Base-by-base conservation (phyloP, 495 filamentous ascomycete species). In the Aspergillus incahuasiensis region DNA sequence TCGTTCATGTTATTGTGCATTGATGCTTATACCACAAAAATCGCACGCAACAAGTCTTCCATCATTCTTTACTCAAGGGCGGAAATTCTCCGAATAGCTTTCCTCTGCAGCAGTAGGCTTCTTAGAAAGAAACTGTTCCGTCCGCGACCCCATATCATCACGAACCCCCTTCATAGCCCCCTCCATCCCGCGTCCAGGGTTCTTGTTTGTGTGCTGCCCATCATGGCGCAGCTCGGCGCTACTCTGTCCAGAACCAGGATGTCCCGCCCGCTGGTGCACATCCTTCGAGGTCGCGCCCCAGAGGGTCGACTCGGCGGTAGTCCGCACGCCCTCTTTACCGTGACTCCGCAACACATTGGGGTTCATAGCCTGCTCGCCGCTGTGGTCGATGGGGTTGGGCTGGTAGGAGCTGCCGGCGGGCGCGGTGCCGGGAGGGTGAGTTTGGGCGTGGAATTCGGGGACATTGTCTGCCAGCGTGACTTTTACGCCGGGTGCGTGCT, bases 401-500 rank as follows among this genome's bases (percentile, higher is more conserved):
- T 69, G 57, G 72, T 82, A 88, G 9, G 86, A 87, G 58, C 72
- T 62, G 56, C 82, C 75, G 1, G 70, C 63, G 0, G 89, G 88
- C 0, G 88, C 89, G 6, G 82, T 83, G 47, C 88, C 88, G 0
- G 85, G 67, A 0, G 85, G 74, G 35, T 83, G 70, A 16, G 79
- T 81, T 66, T 90, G 52, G 32, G 80, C 78, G 58, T 73, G 70
- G 76, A 87, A 90, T 61, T 86, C 86, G 42, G 83, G 82, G 34
- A 67, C 71, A 58, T 73, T 66, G 60, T 92, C 86, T 51, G 74
- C 74, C 53, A 82, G 83, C 40, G 69, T 72, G 47, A 81, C 76
- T 54, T 81, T 74, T 34, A 74, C 67, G 58, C 89, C 89, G 16
- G 78, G 80, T 66, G 86, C 73, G 67, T 92, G 88, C 86, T 89